Conservation (phyloP, 2,329 filamentous ascomycete genomes). For the Aureobasidium zeae region DNA sequence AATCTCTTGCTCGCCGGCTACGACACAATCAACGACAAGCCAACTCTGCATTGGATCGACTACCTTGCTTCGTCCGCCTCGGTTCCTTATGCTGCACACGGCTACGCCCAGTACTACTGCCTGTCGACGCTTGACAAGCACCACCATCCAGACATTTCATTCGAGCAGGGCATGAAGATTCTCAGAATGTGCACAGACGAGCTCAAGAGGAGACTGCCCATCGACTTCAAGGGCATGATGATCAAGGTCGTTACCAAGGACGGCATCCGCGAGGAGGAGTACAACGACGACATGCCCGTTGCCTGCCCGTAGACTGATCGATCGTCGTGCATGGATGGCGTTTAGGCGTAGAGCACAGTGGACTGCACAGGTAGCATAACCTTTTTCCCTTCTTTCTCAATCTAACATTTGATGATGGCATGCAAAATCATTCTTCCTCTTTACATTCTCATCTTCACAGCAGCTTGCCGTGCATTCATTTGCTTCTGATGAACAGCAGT, state of each 20-base stretch:
- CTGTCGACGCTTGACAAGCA: conserved; percentile 97
- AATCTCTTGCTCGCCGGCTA: conserved; percentile 92
- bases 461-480: no score
- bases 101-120: conserved; percentile 99
- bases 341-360: conserved; percentile 13
- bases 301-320: conserved; percentile 7
- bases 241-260: conserved; percentile 96
- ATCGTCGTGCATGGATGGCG: conserved; percentile 13
- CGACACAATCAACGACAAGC: conserved; percentile 84
- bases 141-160: conserved; percentile 86
- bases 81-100: conserved; percentile 91
- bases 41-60: conserved; percentile 92
- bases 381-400: no score
- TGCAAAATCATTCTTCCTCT: no score
- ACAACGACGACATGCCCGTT: conserved; percentile 51
- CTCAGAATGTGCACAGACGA: conserved; percentile 93
- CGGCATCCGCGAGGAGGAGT: conserved; percentile 75
- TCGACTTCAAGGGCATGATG: conserved; percentile 88
- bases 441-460: no score
- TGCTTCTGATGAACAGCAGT: no score
- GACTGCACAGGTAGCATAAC: conserved; percentile 15
- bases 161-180: conserved; percentile 84
- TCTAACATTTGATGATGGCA: conserved; percentile 13
- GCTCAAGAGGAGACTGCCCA: conserved; percentile 89
- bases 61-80: conserved; percentile 84